Conservation (phyloP, 805 yeast species). For the Metschnikowia proteae region DNA sequence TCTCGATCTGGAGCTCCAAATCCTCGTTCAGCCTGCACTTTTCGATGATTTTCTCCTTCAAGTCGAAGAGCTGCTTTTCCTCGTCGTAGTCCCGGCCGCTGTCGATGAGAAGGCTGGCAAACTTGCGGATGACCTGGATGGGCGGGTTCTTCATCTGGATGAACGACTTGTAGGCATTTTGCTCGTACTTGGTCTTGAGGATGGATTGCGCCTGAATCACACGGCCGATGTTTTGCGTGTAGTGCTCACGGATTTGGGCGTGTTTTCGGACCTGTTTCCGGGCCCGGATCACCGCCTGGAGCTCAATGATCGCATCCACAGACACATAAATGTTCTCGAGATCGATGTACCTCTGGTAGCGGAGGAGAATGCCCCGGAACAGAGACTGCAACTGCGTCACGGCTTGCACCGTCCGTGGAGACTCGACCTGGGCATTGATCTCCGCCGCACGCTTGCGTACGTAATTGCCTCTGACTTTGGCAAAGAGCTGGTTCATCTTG, state of each 20-base stretch:
- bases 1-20: constrained; percentile 69
- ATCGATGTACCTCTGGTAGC: constrained; percentile 54
- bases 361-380: constrained; percentile 58
- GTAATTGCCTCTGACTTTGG: constrained; percentile 42
- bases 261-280: constrained; percentile 35
- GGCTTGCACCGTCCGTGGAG: constrained; percentile 6
- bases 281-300: constrained; percentile 61
- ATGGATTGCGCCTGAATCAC: constrained; percentile 72
- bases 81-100: constrained; percentile 71
- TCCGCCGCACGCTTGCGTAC: constrained; percentile 27
- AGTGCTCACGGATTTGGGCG: constrained; percentile 37
- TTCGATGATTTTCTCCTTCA: constrained; percentile 65
- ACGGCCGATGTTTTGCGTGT: constrained; percentile 50
- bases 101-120: constrained; percentile 70
- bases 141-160: constrained; percentile 74
- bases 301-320: constrained; percentile 31
- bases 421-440: constrained; percentile 16
- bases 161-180: constrained; percentile 68
- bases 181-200: constrained; percentile 64
- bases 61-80: constrained; percentile 63
- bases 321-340: constrained; percentile 51
- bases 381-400: constrained; percentile 51
- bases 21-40: constrained; percentile 68
- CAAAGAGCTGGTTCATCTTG: constrained; percentile 35
- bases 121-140: constrained; percentile 67